Base-by-base conservation (phyloP, 2,329 filamentous ascomycete genomes). In the Myriosclerotinia scirpicola region DNA sequence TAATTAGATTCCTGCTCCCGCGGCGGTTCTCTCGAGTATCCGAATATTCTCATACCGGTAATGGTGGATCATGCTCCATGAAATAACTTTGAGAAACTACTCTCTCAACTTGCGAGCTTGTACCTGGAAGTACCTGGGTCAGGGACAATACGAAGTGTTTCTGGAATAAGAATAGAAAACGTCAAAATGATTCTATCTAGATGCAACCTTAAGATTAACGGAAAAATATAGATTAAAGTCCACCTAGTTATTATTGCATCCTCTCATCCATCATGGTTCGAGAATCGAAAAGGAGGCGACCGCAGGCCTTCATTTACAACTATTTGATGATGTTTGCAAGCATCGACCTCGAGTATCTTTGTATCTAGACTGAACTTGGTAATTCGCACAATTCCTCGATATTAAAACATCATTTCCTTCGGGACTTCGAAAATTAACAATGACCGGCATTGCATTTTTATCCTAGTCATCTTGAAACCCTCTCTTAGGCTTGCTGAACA, bases 391-490 rank as follows among this genome's bases (percentile, higher is more conserved):
- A 26, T 26, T 26, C 26, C 26, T 34, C 30, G 30, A 6, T 34
- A 34, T 34, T 34, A 34, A 34, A 34, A 34, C 22, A 44, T 58
- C 55, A 58, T 58, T 62, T 62, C 59, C 48, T 64, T 64, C 40
- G 50, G 60, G 60, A 17, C 38, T 4, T 65, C 26, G 53, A 65
- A 48, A 22, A 48, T 59, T 38, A 48, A 46, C 5, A 48, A 50
- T n/a, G 52, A 26, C 53, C 54, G 30, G 46, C 44, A 60, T 60
- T 36, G 58, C 58, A 60, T 38, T 26, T 48, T 22, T 22, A 65
- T 52, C 53, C 62, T 22, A 59, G 62, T 48, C 17, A 48, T 56
- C 53, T 65, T 65, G 62, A 65, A 65, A 65, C 62, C 26, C 52
- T 56, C 50, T 55, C 38, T 48, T 42, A 26, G 30, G 30, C 36